phyloP scores from a whole-genome alignment of 257 asterid genomes.

The Marsdenia floribunda region DNA sequence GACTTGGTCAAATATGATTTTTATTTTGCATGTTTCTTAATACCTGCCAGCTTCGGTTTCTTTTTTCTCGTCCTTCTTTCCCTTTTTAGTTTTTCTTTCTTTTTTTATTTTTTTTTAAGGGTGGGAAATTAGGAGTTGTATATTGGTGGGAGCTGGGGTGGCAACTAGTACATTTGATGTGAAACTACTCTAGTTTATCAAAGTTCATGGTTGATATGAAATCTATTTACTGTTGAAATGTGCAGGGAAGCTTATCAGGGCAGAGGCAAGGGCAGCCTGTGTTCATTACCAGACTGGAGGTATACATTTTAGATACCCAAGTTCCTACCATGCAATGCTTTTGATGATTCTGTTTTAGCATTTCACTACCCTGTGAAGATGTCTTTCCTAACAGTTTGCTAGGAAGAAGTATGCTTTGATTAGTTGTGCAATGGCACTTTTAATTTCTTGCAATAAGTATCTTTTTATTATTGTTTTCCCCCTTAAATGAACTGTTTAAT shows the following conservation, averaged over 20 bases:
- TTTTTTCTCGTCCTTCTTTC: no score
- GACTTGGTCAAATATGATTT: background rate
- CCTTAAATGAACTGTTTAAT: constrained; percentile 11
- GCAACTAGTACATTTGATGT: background rate
- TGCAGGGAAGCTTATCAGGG: constrained; percentile 80
- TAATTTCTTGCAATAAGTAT: background rate
- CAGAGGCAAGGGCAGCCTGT: constrained; percentile 80
- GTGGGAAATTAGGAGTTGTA: no score
- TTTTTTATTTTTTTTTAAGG: background rate
- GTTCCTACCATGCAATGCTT: background rate
- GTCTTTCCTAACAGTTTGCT: background rate
- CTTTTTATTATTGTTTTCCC: background rate
- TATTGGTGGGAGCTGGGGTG: background rate
- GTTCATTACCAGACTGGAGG: constrained; percentile 80
- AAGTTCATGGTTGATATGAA: background rate
- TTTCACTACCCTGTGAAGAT: background rate
- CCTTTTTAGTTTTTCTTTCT: background rate
- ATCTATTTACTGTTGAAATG: constrained; percentile 13
- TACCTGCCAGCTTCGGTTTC: background rate
- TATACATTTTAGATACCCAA: constrained; percentile 14
- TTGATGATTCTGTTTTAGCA: background rate
- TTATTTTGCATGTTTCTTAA: background rate
- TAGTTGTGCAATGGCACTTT: background rate
- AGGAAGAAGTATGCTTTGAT: background rate
- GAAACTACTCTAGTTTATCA: background rate